phyloP scores from a whole-genome alignment of 2,329 filamentous ascomycete species.

The Nannizzia gypsea region DNA sequence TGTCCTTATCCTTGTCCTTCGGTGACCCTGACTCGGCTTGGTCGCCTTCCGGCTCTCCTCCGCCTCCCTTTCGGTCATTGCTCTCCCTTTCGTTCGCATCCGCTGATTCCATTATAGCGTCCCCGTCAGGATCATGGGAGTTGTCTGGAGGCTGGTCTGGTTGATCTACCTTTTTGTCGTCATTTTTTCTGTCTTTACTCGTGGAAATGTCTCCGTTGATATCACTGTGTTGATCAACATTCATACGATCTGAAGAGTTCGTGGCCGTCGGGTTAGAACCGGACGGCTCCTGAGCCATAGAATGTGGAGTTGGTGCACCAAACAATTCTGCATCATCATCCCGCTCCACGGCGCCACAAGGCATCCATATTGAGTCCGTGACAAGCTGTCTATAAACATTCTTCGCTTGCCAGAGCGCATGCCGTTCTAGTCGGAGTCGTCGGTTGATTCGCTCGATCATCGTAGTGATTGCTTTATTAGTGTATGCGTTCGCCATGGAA shows the following conservation, averaged over 20 bases:
- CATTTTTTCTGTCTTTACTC: background rate
- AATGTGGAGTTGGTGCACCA: slow-evolving; percentile 4
- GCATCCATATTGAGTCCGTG: slow-evolving; percentile 50
- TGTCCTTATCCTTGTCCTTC: background rate
- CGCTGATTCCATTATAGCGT: too few relatives aligned
- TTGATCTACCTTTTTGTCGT: too few relatives aligned
- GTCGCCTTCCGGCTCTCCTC: background rate
- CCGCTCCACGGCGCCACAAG: slow-evolving; percentile 43
- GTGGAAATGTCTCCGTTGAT: background rate
- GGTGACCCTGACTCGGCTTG: background rate
- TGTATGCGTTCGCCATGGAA: slow-evolving; percentile 47
- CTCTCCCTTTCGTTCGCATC: background rate
- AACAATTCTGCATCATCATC: slow-evolving; percentile 40
- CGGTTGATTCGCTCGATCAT: slow-evolving; percentile 46
- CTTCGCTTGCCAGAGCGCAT: slow-evolving; percentile 46
- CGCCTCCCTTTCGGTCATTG: background rate
- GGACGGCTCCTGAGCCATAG: background rate
- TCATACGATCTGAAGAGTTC: too few relatives aligned
- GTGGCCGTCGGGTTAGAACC: too few relatives aligned
- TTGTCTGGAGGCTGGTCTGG: background rate
- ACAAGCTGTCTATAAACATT: slow-evolving; percentile 46
- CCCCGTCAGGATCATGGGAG: background rate
- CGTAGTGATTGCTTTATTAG: slow-evolving; percentile 46
- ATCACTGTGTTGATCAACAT: background rate
- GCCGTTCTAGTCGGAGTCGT: slow-evolving; percentile 47